These are phyloP conservation scores for Coniella vitis DNA, from an alignment of 2,329 filamentous ascomycete species.

Conservation along the genomic window DNA sequence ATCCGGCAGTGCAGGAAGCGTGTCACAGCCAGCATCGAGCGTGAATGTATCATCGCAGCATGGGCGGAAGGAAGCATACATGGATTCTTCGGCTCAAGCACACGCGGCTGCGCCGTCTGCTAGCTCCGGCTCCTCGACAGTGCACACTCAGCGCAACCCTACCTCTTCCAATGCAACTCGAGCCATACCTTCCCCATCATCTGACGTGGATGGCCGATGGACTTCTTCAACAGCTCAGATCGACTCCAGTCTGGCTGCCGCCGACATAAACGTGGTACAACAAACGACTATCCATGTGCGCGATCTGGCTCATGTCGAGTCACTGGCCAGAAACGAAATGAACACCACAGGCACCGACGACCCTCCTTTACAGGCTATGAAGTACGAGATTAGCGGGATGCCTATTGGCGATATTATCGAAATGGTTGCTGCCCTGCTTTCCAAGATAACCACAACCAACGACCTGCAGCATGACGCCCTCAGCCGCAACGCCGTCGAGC, in stretches of 20 bases:
- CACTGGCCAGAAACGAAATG: constrained; percentile 73
- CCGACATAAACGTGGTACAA: constrained; percentile 28
- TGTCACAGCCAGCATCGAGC: constrained; percentile 7
- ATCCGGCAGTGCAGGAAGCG: constrained; percentile 26
- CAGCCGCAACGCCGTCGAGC: constrained; percentile 75
- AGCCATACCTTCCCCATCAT: constrained; percentile 30
- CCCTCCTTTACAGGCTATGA: constrained; percentile 47
- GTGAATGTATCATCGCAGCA: constrained; percentile 23
- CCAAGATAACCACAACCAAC: constrained; percentile 96
- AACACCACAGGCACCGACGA: constrained; percentile 49
- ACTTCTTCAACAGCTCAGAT: constrained; percentile 16
- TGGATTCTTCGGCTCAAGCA: constrained; percentile 17
- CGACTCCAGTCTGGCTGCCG: constrained; percentile 20
- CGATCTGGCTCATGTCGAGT: constrained; percentile 86
- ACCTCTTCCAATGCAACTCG: constrained; percentile 22
- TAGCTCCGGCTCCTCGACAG: background rate
- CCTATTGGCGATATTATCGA: constrained; percentile 96
- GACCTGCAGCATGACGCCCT: constrained; percentile 88
- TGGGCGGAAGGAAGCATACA: constrained; percentile 19
- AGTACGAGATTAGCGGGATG: constrained; percentile 96
- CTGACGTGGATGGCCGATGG: constrained; percentile 25
- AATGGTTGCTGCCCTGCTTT: constrained; percentile 94
- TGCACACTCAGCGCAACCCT: constrained; percentile 20
- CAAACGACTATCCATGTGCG: constrained; percentile 68
- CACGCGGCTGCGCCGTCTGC: constrained; percentile 19